Evolutionary conservation across 768 basidiomycete species (phyloP).

Genomic region (Lentinula detonsa): DNA sequence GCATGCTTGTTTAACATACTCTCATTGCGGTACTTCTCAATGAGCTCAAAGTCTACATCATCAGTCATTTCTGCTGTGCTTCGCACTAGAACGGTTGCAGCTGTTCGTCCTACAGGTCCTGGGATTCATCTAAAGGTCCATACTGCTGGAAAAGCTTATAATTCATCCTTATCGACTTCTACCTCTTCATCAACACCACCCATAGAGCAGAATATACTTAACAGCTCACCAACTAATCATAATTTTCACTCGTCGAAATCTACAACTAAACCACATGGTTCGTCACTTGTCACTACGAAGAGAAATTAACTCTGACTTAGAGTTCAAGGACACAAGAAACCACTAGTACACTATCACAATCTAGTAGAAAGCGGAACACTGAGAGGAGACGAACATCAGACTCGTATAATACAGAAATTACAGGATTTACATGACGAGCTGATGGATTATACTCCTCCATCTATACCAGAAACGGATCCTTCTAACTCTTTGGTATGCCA

Average conservation of each 20-base stretch:
- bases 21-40: background rate
- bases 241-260: background rate
- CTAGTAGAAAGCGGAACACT: conserved; percentile 45
- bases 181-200: background rate
- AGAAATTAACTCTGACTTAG: background rate
- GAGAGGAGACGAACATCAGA: conserved; percentile 78
- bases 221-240: background rate
- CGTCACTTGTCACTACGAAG: background rate
- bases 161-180: conserved; percentile 19
- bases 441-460: conserved; percentile 62
- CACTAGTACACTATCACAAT: conserved; percentile 38
- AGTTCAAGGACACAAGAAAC: conserved; percentile 27
- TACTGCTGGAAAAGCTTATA: conserved; percentile 19
- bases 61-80: background rate
- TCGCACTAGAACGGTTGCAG: background rate
- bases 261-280: background rate
- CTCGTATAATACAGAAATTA: conserved; percentile 74
- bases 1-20: too few relatives aligned
- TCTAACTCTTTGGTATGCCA: conserved; percentile 33
- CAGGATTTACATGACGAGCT: conserved; percentile 76
- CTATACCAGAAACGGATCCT: conserved; percentile 37
- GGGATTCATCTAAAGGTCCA: conserved; percentile 10
- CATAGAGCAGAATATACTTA: background rate
- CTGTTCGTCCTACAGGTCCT: conserved; percentile 13
- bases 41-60: background rate